Evolutionary conservation across 495 filamentous ascomycete genomes (phyloP), one percentile per base, ranked within the genome.

Genomic region (Neurospora sp.): DNA sequence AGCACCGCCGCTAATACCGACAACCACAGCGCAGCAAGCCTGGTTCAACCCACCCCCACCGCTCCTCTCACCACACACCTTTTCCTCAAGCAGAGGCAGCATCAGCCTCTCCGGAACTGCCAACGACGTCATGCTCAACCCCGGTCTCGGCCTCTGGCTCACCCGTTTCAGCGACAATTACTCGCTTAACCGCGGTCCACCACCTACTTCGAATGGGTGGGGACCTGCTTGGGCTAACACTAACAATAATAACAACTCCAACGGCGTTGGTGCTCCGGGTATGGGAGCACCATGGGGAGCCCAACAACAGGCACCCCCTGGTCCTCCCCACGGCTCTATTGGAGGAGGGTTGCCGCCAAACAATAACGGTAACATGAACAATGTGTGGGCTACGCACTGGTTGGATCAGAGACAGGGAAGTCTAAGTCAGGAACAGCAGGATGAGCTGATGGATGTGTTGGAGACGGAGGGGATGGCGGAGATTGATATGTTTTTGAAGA

Each of bases 351-450:
- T 61, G 14, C 12, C 27, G 53, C 53, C 53, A 61, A 61, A 35
- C 27, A 61, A 61, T 35, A 35, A 61, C 53, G 27, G 27, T 35
- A 65, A 65, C 53, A 65, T 65, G 27, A 65, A 65, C 14, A 65
- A 65, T 14, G 53, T 65, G 27, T 65, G 53, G 53, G 53, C 53
- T 12, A 65, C 53, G 14, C 53, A 65, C 53, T 65, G 53, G 53
- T 65, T 27, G 14, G 76, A 78, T 45, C 79, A 86, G 78, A 83
- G 90, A 10, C 85, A 88, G 53, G 87, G 89, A 59, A 91, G 90
- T 47, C 81, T 93, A 70, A 91, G 87, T 65, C 89, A 91, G 71
- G 85, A 91, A 76, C 89, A 92, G 78, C 91, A 93, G 79, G 80
- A 89, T 53, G 89, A 93, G 81, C 80, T 93, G 70, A 89, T 92